Percentiles rank a stretch among this genome's conserved stretches.
These are phyloP conservation scores for Paecilomyces formosus DNA, from an alignment of 2,329 filamentous ascomycete genomes.

Conservation along the genomic window DNA sequence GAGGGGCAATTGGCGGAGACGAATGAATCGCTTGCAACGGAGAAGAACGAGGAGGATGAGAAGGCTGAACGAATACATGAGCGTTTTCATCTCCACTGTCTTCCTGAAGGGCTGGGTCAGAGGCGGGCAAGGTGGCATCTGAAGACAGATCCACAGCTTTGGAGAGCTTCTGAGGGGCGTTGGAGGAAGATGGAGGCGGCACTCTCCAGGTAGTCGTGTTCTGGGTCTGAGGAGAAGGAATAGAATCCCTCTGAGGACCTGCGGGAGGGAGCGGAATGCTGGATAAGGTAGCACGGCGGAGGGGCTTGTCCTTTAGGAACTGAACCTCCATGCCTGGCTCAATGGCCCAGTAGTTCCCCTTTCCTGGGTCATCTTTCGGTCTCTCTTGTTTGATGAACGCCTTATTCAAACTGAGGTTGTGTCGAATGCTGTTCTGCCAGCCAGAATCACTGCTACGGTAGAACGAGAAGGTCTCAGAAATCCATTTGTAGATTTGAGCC, in stretches of 20 bases:
- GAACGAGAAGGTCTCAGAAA: conserved; percentile 87
- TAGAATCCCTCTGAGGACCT: conserved; percentile 19
- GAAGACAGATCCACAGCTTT: conserved; percentile 56
- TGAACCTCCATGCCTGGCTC: conserved; percentile 80
- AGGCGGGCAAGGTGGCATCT: conserved; percentile 68
- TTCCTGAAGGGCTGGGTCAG: conserved; percentile 55
- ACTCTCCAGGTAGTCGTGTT: conserved; percentile 28
- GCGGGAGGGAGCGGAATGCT: conserved; percentile 31
- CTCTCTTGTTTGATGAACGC: conserved; percentile 92
- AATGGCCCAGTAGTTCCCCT: conserved; percentile 96
- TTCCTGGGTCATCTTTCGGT: conserved; percentile 93
- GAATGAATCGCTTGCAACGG: conserved; percentile 63
- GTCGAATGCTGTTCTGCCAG: conserved; percentile 98
- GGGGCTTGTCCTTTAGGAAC: conserved; percentile 80
- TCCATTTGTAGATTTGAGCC: conserved; percentile 98
- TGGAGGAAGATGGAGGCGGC: conserved; percentile 18
- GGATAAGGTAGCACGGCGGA: conserved; percentile 39
- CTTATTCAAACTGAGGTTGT: conserved; percentile 96
- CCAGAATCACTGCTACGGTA: conserved; percentile 79
- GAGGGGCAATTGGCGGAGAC: conserved; percentile 71
- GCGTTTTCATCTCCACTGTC: conserved; percentile 41
- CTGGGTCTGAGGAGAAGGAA: conserved; percentile 21
- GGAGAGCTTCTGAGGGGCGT: conserved; percentile 14
- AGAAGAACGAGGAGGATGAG: conserved; percentile 34
- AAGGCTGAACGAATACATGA: conserved; percentile 14